These are phyloP conservation scores for Ceratocystis lukuohia DNA, from an alignment of 2,329 filamentous ascomycete species.

Conservation along the genomic window DNA sequence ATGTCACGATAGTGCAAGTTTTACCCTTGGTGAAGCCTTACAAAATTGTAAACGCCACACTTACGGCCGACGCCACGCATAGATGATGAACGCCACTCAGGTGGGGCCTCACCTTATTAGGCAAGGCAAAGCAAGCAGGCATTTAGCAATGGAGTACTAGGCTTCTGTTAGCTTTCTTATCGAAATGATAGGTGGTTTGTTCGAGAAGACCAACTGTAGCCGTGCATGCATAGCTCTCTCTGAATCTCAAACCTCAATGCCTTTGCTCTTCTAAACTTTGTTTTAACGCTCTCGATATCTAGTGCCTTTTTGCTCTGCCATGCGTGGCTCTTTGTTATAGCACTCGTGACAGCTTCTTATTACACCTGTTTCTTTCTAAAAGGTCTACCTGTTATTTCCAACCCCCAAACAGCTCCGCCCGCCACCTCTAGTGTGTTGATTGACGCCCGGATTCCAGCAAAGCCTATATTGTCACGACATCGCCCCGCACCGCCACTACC, in stretches of 20 bases:
- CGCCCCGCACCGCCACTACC: conserved; percentile 8
- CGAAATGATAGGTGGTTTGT: conserved; percentile 17
- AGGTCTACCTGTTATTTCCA: conserved; percentile 2
- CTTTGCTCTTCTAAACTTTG: neutral
- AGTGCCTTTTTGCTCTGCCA: neutral
- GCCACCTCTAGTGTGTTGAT: neutral
- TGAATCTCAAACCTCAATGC: neutral
- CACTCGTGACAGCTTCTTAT: neutral
- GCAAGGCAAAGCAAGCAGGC: neutral
- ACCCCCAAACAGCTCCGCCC: neutral
- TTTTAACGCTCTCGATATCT: neutral
- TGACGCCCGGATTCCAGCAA: neutral
- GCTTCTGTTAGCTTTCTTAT: neutral
- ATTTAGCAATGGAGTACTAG: neutral
- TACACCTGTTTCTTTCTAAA: neutral
- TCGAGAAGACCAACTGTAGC: neutral
- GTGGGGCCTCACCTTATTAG: neutral
- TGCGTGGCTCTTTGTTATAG: conserved; percentile 12
- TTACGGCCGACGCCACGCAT: neutral
- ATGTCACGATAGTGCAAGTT: no score
- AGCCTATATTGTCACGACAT: neutral
- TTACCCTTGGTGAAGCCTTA: neutral
- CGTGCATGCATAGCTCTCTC: conserved; percentile 1
- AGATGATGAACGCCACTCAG: neutral
- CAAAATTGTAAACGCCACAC: neutral